These are phyloP conservation scores for Setomelanomma holmii DNA, from an alignment of 2,329 filamentous ascomycete species.

Conservation along the genomic window DNA sequence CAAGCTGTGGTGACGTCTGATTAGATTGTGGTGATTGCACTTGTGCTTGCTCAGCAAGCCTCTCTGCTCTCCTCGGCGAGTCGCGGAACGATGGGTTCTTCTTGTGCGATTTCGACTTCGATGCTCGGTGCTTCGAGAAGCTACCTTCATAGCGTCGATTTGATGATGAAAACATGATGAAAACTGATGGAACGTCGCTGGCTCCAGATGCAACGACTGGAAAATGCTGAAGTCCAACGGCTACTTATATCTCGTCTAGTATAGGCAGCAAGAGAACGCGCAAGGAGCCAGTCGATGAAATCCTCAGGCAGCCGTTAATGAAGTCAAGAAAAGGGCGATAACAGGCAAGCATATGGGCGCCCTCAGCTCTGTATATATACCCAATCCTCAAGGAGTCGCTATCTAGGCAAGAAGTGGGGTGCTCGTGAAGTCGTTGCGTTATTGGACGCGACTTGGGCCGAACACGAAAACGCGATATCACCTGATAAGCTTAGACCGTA, in stretches of 20 bases:
- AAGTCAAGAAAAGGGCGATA: conserved; percentile 35
- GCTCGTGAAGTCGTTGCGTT: conserved; percentile 33
- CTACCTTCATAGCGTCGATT: conserved; percentile 41
- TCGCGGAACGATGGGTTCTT: conserved; percentile 48
- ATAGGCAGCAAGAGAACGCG: conserved; percentile 40
- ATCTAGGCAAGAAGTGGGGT: conserved; percentile 36
- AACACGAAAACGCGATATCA: conserved; percentile 48
- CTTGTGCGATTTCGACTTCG: conserved; percentile 48
- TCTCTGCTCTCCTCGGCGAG: conserved; percentile 43
- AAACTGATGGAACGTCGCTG: conserved; percentile 15
- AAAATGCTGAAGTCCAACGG: conserved; percentile 22
- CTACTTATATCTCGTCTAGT: conserved; percentile 36
- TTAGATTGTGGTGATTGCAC: conserved; percentile 43
- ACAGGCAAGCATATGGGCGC: conserved; percentile 32
- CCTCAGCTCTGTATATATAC: conserved; percentile 43
- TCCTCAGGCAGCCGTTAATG: conserved; percentile 42
- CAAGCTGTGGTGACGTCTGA: conserved; percentile 45
- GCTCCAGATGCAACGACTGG: conserved; percentile 10
- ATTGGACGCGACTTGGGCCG: conserved; percentile 44
- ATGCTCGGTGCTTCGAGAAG: conserved; percentile 49
- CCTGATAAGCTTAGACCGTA: conserved; percentile 35
- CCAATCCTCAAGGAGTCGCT: conserved; percentile 39
- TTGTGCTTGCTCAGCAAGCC: conserved; percentile 43
- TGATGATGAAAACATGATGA: conserved; percentile 48
- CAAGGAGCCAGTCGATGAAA: neutral